Percentiles rank a stretch among this genome's conserved stretches.
These are phyloP conservation scores for Letharia columbiana DNA, from an alignment of 495 filamentous ascomycete species.

Conservation along the genomic window DNA sequence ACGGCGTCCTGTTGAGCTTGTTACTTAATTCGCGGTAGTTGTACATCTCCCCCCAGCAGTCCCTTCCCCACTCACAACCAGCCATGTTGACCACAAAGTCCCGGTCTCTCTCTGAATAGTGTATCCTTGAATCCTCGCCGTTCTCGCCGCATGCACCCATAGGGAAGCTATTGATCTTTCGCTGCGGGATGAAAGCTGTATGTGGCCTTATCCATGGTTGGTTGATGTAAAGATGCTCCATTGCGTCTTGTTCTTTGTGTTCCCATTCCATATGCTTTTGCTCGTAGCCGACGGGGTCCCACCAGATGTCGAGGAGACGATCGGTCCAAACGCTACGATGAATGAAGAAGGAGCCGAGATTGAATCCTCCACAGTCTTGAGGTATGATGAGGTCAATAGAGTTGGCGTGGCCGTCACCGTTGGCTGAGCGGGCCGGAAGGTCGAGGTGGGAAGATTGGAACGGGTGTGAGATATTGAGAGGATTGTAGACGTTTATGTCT, in stretches of 20 bases:
- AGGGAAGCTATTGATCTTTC: conserved; percentile 91
- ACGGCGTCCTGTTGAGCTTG: conserved; percentile 68
- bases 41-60: conserved; percentile 98
- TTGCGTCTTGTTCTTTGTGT: conserved; percentile 93
- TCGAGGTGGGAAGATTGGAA: conserved; percentile 66
- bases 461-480: conserved; percentile 86
- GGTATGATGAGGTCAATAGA: conserved; percentile 84
- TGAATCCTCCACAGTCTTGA: conserved; percentile 95
- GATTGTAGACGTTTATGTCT: conserved; percentile 94
- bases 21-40: conserved; percentile 84
- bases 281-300: conserved; percentile 96
- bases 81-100: conserved; percentile 99
- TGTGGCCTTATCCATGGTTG: conserved; percentile 90
- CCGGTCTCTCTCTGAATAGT: conserved; percentile 75
- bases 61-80: conserved; percentile 89
- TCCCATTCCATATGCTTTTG: conserved; percentile 99
- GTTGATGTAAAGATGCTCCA: conserved; percentile 83
- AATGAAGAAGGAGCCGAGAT: conserved; percentile 92
- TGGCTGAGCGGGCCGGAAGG: conserved; percentile 53
- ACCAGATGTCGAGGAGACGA: conserved; percentile 91
- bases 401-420: conserved; percentile 61
- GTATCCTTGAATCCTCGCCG: conserved; percentile 61
- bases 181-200: conserved; percentile 83
- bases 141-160: conserved; percentile 80
- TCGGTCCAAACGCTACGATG: conserved; percentile 81